phyloP scores from a whole-genome alignment of 257 asterid genomes.

The Galeopsis tetrahit region DNA sequence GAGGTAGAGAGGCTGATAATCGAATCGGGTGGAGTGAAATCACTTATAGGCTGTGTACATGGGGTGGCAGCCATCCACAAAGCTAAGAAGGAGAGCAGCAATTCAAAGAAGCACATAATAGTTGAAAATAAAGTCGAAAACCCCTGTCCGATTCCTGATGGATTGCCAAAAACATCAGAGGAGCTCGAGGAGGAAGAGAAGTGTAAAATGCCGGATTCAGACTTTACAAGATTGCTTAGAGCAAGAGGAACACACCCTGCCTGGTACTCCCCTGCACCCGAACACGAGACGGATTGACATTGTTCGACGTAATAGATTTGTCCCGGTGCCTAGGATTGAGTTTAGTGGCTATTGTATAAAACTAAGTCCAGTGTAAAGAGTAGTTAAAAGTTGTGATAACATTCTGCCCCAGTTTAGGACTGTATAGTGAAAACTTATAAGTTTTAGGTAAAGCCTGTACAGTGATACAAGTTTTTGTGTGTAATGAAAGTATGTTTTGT shows the following conservation, averaged over 20 bases:
- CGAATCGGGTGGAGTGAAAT: conserved; percentile 79
- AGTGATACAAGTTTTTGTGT: background rate
- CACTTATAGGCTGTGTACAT: conserved; percentile 74
- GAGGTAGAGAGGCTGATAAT: conserved; percentile 82
- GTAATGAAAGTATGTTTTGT: background rate
- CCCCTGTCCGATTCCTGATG: conserved; percentile 77
- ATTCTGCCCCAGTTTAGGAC: conserved; percentile 12
- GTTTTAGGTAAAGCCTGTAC: background rate
- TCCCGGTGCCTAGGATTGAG: background rate
- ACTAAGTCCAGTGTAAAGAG: background rate
- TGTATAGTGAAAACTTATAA: conserved; percentile 4
- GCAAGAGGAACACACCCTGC: conserved; percentile 71
- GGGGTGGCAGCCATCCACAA: conserved; percentile 69
- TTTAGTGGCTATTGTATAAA: conserved; percentile 12
- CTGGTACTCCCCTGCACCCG: conserved; percentile 77
- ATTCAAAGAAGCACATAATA: conserved; percentile 24
- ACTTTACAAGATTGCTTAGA: conserved; percentile 81
- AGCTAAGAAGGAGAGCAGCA: conserved; percentile 44
- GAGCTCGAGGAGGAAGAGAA: conserved; percentile 93
- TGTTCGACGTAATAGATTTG: background rate
- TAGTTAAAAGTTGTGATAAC: background rate
- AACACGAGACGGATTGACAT: conserved; percentile 51
- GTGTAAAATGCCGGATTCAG: conserved; percentile 82
- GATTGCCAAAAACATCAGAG: conserved; percentile 73
- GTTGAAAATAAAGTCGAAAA: conserved; percentile 15